These are phyloP conservation scores for Coprinopsis strossmayeri DNA, from an alignment of 768 basidiomycete species.

Conservation along the genomic window DNA sequence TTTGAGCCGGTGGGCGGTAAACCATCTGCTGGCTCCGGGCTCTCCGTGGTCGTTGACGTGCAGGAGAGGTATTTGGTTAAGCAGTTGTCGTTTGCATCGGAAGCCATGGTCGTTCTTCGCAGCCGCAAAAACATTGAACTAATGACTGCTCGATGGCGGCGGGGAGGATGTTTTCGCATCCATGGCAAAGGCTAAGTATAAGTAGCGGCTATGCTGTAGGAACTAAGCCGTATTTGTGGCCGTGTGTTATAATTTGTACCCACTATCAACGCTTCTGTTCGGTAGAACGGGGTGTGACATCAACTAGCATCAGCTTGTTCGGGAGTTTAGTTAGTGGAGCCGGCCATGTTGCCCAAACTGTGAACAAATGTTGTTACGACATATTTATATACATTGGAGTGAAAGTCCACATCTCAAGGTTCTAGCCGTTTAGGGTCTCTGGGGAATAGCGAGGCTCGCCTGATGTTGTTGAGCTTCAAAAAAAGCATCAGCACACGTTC, in stretches of 20 bases:
- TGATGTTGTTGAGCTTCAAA: slow-evolving; percentile 93
- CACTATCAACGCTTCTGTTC: slow-evolving; percentile 14
- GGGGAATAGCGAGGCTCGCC: slow-evolving; percentile 90
- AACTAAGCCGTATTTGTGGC: not conserved
- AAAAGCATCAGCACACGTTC: slow-evolving; percentile 97
- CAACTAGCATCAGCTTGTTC: not conserved
- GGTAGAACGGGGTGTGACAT: too few species aligned
- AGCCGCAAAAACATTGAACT: not conserved
- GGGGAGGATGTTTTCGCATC: not conserved
- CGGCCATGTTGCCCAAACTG: too few species aligned
- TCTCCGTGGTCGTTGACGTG: not conserved
- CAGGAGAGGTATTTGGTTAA: not conserved
- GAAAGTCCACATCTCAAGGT: slow-evolving; percentile 40
- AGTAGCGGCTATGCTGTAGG: not conserved
- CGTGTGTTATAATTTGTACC: not conserved
- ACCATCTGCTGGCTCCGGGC: not conserved
- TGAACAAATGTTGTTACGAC: too few species aligned
- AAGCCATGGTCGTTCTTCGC: not conserved
- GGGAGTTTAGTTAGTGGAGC: not conserved
- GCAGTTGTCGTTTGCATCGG: not conserved
- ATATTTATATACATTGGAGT: not conserved
- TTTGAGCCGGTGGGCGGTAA: not conserved
- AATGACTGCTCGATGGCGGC: not conserved
- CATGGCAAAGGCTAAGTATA: not conserved
- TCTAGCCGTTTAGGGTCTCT: slow-evolving; percentile 93